Evolutionary conservation across 768 basidiomycete species (phyloP).

Genomic region (Pisolithus tinctorius): DNA sequence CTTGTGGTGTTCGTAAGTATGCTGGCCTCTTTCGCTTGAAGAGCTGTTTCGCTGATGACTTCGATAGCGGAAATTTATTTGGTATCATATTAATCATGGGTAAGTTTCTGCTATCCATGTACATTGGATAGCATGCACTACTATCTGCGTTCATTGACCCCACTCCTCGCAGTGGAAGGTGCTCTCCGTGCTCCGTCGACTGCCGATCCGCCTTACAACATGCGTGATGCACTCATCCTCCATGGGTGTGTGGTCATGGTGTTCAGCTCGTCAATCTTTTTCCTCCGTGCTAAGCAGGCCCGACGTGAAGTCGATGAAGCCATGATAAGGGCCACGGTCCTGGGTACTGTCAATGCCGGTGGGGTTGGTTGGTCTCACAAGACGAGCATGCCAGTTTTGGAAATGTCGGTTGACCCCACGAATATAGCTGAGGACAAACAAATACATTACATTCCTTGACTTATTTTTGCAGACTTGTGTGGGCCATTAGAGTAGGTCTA

Average conservation of each 20-base stretch:
- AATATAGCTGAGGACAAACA: too few species aligned
- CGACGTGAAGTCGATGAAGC: slow-evolving; percentile 58
- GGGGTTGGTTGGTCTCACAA: too few species aligned
- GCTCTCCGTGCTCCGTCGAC: slow-evolving; percentile 57
- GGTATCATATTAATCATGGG: slow-evolving; percentile 57
- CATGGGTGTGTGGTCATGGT: slow-evolving; percentile 46
- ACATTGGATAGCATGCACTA: not conserved
- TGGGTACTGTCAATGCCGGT: too few species aligned
- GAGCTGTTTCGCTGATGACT: not conserved
- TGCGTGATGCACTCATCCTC: slow-evolving; percentile 63
- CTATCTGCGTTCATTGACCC: not conserved
- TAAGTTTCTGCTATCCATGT: slow-evolving; percentile 25
- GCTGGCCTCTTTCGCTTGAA: not conserved
- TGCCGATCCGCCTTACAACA: slow-evolving; percentile 67
- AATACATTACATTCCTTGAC: too few species aligned
- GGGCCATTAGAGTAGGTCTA: too few species aligned
- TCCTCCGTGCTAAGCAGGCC: slow-evolving; percentile 53
- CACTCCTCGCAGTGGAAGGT: slow-evolving; percentile 41
- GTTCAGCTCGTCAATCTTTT: slow-evolving; percentile 36
- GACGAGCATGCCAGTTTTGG: too few species aligned
- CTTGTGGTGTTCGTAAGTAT: slow-evolving; percentile 65
- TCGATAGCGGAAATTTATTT: slow-evolving; percentile 53
- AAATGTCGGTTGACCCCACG: too few species aligned
- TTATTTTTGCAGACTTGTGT: too few species aligned
- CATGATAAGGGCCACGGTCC: slow-evolving; percentile 25